Evolutionary conservation across 352 stramenopile species (phyloP).

Genomic region (Peronospora belbahrii): DNA sequence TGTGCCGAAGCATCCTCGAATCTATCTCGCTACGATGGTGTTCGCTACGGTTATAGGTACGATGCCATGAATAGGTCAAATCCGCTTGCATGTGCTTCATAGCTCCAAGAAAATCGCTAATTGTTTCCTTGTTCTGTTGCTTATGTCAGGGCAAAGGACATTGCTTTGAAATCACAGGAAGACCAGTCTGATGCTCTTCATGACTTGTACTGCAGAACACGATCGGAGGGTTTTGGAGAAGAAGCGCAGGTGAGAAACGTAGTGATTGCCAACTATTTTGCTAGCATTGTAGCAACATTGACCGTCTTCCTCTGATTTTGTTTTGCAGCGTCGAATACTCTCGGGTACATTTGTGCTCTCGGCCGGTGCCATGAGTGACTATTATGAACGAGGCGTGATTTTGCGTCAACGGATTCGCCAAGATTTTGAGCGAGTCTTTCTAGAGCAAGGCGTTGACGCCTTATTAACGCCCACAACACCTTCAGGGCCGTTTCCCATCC

Average conservation of each 20-base stretch:
- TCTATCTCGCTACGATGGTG: constrained; percentile 94
- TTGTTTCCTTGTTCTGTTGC: neutral
- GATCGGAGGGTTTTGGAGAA: constrained; percentile 85
- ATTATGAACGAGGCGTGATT: constrained; percentile 85
- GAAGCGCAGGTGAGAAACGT: constrained; percentile 77
- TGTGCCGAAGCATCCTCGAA: constrained; percentile 98
- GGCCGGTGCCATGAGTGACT: constrained; percentile 78
- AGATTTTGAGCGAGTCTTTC: constrained; percentile 59
- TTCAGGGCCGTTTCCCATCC: constrained; percentile 62
- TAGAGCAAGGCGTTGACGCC: constrained; percentile 62
- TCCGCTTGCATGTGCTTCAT: neutral
- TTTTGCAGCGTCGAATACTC: constrained; percentile 72
- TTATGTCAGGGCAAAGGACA: constrained; percentile 40
- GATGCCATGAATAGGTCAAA: neutral
- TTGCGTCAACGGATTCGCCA: constrained; percentile 69
- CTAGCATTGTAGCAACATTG: neutral
- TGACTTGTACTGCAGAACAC: constrained; percentile 82
- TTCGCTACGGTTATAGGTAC: constrained; percentile 85
- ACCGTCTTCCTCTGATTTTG: neutral
- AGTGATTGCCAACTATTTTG: neutral
- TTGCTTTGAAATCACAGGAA: constrained; percentile 35
- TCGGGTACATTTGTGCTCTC: constrained; percentile 89
- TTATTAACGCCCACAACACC: constrained; percentile 85
- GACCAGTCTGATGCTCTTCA: constrained; percentile 77
- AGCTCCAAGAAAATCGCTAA: constrained; percentile 1